These are phyloP conservation scores for Colletotrichum tofieldiae DNA, from an alignment of 2,329 filamentous ascomycete genomes.

Conservation along the genomic window DNA sequence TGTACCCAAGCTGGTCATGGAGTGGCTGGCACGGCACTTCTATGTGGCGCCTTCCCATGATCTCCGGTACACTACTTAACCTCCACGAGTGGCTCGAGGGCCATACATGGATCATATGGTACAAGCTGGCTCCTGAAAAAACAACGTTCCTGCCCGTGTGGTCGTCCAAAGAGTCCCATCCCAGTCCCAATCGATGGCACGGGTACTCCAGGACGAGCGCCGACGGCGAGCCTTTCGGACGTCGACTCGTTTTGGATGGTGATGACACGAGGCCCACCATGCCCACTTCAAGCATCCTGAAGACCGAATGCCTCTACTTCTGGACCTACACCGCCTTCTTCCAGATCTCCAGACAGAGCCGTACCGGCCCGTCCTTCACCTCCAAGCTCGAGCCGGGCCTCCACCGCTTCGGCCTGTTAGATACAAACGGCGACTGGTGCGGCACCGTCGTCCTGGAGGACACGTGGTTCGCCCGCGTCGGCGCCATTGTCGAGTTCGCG, in stretches of 20 bases:
- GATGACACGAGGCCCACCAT: not conserved
- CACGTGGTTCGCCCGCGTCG: conserved; percentile 1
- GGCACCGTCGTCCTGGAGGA: not conserved
- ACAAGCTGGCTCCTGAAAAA: not conserved
- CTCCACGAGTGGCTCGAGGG: not conserved
- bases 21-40: conserved; percentile 1
- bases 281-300: not conserved
- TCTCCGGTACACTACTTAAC: conserved; percentile 1
- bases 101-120: not conserved
- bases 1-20: not conserved
- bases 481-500: not conserved
- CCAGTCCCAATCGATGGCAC: not conserved
- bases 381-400: conserved; percentile 1
- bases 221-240: not conserved
- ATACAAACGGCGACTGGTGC: conserved; percentile 1
- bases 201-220: not conserved
- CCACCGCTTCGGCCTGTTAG: conserved; percentile 8
- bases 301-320: conserved; percentile 2
- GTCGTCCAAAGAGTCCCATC: not conserved
- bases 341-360: not conserved
- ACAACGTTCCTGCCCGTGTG: not conserved
- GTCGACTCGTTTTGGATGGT: not conserved
- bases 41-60: not conserved
- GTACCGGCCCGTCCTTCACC: conserved; percentile 3
- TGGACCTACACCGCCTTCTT: conserved; percentile 2